Evolutionary conservation across 257 asterid species (phyloP), one percentile per base, ranked within the genome.

Genomic region (Solanum chilense): DNA sequence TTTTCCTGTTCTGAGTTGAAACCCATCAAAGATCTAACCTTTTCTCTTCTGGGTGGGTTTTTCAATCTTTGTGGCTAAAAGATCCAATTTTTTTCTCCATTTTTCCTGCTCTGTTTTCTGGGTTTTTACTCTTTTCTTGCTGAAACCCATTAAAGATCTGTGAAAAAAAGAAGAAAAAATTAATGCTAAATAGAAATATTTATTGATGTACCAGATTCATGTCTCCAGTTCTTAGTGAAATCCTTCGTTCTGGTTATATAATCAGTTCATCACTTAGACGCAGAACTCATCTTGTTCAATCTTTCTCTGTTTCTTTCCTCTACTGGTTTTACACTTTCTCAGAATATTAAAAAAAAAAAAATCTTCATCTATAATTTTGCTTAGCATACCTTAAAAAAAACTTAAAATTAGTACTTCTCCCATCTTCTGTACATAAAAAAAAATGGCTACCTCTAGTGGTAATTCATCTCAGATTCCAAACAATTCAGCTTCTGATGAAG

Each of bases 311-410:
- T 89, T 98, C 93, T 1, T 97, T 97, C 87, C 98, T 97, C 85
- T 95, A 95, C 92, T 95, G 99, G 99, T 97, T 97, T 90, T 95
- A 95, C 90, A 96, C 92, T 60, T 95, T 95, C 77, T 96, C 99
- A 92, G 92, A 88, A 92, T 52, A 49, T 5, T 49, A 47, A 47
- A 14, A 44, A n/a, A n/a, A 45, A 13, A 5, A 49, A 52, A 52
- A 52, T 9, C 42, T 35, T 9, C 12, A 20, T 37, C 81, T 16
- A 20, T 73, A 73, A 29, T 29, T 31, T 31, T 52, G 62, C 47
- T 35, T 35, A 73, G 47, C 25, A 5, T 73, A 73, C 42, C 77
- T 13, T 69, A 37, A 37, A 37, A n/a, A n/a, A 66, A 56, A 6
- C n/a, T 56, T 56, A 56, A 7, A 56, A 18, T 20, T 56, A 52